phyloP scores from a whole-genome alignment of 768 basidiomycete species.

The Tulasnella sp. region DNA sequence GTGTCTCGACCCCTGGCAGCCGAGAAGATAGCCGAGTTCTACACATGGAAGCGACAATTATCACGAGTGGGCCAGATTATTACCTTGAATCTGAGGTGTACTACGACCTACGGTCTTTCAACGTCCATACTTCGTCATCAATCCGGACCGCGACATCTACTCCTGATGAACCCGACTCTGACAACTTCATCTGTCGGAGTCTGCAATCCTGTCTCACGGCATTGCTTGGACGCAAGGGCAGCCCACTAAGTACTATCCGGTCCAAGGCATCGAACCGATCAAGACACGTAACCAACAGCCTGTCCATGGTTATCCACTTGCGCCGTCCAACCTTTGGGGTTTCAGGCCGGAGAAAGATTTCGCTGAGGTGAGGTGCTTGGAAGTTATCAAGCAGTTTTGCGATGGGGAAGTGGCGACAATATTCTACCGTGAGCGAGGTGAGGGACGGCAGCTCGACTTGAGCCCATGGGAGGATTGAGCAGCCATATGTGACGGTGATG shows the following conservation, averaged over 20 bases:
- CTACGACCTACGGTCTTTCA: neutral
- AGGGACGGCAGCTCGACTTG: neutral
- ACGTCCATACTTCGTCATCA: neutral
- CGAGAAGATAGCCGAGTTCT: too few species aligned
- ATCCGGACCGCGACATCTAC: neutral
- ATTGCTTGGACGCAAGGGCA: neutral
- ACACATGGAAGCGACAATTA: too few species aligned
- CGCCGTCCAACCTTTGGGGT: neutral
- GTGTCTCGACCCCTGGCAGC: too few species aligned
- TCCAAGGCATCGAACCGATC: neutral
- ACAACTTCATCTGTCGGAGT: neutral
- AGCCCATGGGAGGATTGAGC: neutral
- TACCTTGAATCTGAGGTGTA: too few species aligned
- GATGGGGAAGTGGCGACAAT: neutral
- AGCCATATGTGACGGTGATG: neutral
- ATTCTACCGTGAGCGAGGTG: neutral
- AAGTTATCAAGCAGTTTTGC: neutral
- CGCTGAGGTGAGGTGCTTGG: neutral
- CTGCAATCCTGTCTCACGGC: neutral
- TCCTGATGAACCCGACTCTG: neutral
- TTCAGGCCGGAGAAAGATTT: neutral
- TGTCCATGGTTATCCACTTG: neutral
- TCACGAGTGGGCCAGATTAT: too few species aligned
- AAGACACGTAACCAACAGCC: neutral
- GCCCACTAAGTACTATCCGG: neutral